phyloP scores from a whole-genome alignment of 2,329 filamentous ascomycete species.

The Capronia coronata region DNA sequence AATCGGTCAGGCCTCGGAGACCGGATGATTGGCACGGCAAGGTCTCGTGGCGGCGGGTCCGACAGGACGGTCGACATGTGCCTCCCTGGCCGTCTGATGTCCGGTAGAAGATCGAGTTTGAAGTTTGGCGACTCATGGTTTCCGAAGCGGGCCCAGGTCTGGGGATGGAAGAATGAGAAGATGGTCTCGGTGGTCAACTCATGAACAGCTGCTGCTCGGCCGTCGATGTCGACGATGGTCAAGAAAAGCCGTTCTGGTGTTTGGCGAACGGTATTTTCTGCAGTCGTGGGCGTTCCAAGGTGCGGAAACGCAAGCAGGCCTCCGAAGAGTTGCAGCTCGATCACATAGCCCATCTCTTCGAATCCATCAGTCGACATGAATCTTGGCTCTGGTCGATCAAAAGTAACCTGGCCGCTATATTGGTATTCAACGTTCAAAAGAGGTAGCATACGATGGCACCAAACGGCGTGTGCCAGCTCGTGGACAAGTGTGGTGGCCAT shows the following conservation, averaged over 20 bases:
- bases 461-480: slow-evolving; percentile 11
- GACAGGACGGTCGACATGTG: slow-evolving; percentile 1
- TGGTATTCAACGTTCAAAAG: background rate
- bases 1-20: background rate
- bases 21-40: background rate
- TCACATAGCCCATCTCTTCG: slow-evolving; percentile 5
- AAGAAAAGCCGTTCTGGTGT: background rate
- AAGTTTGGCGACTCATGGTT: background rate
- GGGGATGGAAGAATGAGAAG: slow-evolving; percentile 5
- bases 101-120: background rate
- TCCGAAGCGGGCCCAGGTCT: background rate
- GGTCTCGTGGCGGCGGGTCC: background rate
- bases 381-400: background rate
- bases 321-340: slow-evolving; percentile 8
- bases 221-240: background rate
- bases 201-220: background rate
- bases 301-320: background rate
- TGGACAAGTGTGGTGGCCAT: slow-evolving; percentile 8
- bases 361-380: background rate
- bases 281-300: slow-evolving; percentile 1
- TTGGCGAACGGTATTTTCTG: background rate
- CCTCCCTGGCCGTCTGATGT: background rate
- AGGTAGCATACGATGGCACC: slow-evolving; percentile 5
- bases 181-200: slow-evolving; percentile 3
- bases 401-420: background rate